A percentile compares a stretch with the other conserved stretches of the same genome.
Conservation (phyloP, 2,329 filamentous ascomycete genomes). For the Fusarium stilboides region DNA sequence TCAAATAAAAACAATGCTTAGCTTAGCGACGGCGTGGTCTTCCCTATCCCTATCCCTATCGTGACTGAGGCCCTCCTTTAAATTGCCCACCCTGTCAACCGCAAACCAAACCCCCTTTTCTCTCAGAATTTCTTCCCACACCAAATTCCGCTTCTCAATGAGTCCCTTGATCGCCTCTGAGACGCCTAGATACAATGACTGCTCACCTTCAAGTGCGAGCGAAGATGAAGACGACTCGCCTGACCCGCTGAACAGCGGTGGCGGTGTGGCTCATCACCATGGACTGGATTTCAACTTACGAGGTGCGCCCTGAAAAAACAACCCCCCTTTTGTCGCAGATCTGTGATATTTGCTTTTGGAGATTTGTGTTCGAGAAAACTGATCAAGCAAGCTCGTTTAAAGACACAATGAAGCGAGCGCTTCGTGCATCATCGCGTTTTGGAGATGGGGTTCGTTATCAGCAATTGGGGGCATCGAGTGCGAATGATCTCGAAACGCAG, state of each 20-base stretch:
- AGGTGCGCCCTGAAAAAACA: constrained; percentile 26
- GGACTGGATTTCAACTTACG: constrained; percentile 34
- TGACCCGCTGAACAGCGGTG: constrained; percentile 21
- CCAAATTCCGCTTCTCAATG: constrained; percentile 26
- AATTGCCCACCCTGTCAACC: constrained; percentile 33
- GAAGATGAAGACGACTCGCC: constrained; percentile 42
- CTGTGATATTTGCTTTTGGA: neutral
- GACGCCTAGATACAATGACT: constrained; percentile 43
- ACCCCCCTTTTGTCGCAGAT: neutral
- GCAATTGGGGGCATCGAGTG: constrained; percentile 35
- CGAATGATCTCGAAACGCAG: constrained; percentile 47
- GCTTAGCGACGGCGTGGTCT: constrained; percentile 18
- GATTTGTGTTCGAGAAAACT: neutral
- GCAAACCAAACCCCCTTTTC: constrained; percentile 24
- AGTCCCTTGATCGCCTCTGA: constrained; percentile 40
- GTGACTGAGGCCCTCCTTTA: constrained; percentile 28
- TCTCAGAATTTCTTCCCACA: neutral
- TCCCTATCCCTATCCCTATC: constrained; percentile 15
- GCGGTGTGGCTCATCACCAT: constrained; percentile 24
- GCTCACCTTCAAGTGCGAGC: constrained; percentile 41
- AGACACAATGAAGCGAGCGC: constrained; percentile 44
- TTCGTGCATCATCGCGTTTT: constrained; percentile 44
- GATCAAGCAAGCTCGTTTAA: constrained; percentile 28
- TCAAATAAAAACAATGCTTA: constrained; percentile 29
- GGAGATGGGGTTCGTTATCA: constrained; percentile 45